Evolutionary conservation across 345 rosid genomes (phyloP), one percentile per base, ranked within the genome.

Genomic region (Cochlearia excelsa): DNA sequence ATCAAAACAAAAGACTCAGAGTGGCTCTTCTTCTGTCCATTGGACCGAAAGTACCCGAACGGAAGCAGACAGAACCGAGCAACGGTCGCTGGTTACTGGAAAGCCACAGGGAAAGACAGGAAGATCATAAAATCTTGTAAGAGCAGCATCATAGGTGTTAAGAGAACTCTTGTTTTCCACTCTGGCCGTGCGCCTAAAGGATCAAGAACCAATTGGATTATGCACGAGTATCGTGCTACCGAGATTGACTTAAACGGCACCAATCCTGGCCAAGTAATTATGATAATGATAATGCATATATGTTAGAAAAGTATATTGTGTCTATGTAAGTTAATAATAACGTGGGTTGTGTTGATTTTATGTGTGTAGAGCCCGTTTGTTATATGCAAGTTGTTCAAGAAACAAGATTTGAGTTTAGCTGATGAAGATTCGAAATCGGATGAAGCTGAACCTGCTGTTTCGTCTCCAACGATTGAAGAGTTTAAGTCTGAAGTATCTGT

Each of bases 21-120:
- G 53, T 93, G 99, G 99, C 87, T 93, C 74, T 93, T 87, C 74
- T 93, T 93, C 82, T 93, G 97, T 67, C 96, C 99, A 1, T 60
- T 78, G 56, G 97, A 93, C 53, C 79, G 95, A 33, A 93, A 93
- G 80, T 89, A 93, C 55, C 97, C 96, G 0, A 85, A 72, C 33
- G 97, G 99, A 35, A 76, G 59, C 5, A 73, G 96, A 60, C 77
- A 81, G 80, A 93, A 93, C 71, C 71, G 99, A 35, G 97, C 99
- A 3, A 93, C 99, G 0, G 7, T 1, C 0, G 78, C 77, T 11
- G 99, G 99, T 1, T 89, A 93, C 67, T 93, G 99, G 99, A 93
- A 93, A 70, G 92, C 99, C 0, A 93, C 99, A 0, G 99, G 99
- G 0, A 93, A 77, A 72, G 99, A 93, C 71, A 75, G 99, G 26